Conservation (phyloP, 2,329 filamentous ascomycete species). For the Claviceps arundinis region DNA sequence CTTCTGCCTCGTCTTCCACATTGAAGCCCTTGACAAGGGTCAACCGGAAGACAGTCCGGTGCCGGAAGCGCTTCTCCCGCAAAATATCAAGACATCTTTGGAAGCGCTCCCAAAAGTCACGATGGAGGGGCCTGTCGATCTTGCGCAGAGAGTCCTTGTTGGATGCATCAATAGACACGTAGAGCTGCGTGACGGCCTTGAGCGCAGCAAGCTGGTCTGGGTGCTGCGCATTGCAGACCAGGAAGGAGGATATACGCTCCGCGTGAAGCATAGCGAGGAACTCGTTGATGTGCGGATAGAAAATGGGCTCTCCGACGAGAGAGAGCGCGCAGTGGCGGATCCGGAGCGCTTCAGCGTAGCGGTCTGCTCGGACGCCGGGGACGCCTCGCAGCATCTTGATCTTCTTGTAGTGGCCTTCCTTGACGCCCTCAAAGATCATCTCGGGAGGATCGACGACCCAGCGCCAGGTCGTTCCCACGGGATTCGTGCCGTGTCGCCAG, state of each 20-base stretch:
- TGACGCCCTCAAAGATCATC: constrained; percentile 79
- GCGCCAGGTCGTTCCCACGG: constrained; percentile 90
- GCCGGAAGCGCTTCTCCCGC: constrained; percentile 65
- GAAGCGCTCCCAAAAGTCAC: constrained; percentile 97
- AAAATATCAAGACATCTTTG: constrained; percentile 81
- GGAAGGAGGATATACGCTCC: constrained; percentile 81
- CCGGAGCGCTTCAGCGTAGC: constrained; percentile 83
- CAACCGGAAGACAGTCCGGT: constrained; percentile 86
- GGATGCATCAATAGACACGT: constrained; percentile 90
- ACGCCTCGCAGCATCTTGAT: constrained; percentile 96
- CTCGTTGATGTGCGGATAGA: constrained; percentile 95
- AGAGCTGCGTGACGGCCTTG: constrained; percentile 82
- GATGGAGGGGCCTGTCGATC: constrained; percentile 84
- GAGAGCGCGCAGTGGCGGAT: constrained; percentile 88
- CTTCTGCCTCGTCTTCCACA: constrained; percentile 80
- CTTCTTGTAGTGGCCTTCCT: constrained; percentile 87
- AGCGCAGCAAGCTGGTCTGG: constrained; percentile 77
- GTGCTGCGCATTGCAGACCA: constrained; percentile 95
- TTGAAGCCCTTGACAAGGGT: constrained; percentile 98
- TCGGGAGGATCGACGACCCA: constrained; percentile 91
- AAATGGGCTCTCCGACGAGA: constrained; percentile 94
- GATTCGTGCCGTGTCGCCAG: constrained; percentile 96
- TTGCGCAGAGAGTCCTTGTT: constrained; percentile 77
- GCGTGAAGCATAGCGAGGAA: constrained; percentile 72
- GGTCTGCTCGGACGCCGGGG: constrained; percentile 79